These are phyloP conservation scores for Phytopythium ostracodes DNA, from an alignment of 352 stramenopile genomes.

Conservation along the genomic window DNA sequence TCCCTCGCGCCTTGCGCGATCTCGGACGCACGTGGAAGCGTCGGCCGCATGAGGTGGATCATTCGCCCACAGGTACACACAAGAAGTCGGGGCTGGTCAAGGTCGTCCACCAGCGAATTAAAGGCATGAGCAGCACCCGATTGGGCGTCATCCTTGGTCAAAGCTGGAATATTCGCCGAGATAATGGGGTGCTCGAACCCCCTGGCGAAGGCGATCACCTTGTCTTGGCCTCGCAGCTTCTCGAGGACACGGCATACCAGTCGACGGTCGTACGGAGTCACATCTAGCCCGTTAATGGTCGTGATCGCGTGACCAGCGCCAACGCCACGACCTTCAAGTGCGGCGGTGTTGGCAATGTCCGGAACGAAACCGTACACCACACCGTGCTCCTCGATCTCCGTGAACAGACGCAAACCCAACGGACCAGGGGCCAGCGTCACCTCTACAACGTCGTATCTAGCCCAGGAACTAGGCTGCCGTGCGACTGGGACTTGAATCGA, in stretches of 20 bases:
- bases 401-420: conserved; percentile 56
- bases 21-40: conserved; percentile 48
- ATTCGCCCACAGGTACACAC: conserved; percentile 54
- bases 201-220: conserved; percentile 46
- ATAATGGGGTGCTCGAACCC: conserved; percentile 22
- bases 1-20: conserved; percentile 52
- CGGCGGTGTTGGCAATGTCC: conserved; percentile 34
- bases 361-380: conserved; percentile 53
- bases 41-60: conserved; percentile 48
- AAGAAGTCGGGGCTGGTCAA: conserved; percentile 44
- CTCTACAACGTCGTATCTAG: conserved; percentile 25
- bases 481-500: neutral
- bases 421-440: conserved; percentile 36
- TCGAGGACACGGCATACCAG: conserved; percentile 46
- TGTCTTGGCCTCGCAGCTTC: conserved; percentile 45
- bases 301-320: conserved; percentile 34
- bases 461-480: conserved; percentile 13
- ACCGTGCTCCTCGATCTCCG: conserved; percentile 46
- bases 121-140: neutral
- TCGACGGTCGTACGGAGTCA: conserved; percentile 29
- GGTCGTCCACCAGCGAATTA: conserved; percentile 7
- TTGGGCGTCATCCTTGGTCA: neutral
- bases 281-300: conserved; percentile 53
- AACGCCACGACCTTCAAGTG: conserved; percentile 32
- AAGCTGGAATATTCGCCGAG: neutral